Conservation (phyloP, 257 asterid genomes). For the Linaria vulgaris region DNA sequence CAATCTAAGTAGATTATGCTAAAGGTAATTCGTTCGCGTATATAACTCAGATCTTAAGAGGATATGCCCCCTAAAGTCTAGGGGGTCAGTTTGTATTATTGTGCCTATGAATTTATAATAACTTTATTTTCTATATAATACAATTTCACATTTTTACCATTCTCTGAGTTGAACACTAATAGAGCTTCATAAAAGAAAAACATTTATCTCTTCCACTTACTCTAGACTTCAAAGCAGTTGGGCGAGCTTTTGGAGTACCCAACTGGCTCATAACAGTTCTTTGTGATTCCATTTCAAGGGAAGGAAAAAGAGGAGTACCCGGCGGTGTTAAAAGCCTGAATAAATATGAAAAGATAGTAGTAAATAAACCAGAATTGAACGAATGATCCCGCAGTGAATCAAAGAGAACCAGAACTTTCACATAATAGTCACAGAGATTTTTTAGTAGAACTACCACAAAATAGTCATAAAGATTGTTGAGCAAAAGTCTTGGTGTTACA, state of each 20-base stretch:
- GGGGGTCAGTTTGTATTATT: neutral
- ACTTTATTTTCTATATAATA: neutral
- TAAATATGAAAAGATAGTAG: slow-evolving; percentile 7
- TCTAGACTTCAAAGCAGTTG: slow-evolving; percentile 79
- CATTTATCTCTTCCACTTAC: slow-evolving; percentile 48
- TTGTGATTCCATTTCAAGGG: slow-evolving; percentile 90
- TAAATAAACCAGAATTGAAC: slow-evolving; percentile 4
- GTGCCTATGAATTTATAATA: neutral
- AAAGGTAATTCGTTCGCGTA: no score
- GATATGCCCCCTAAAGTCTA: neutral
- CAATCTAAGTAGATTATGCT: no score
- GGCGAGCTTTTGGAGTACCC: slow-evolving; percentile 82
- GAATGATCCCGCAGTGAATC: slow-evolving; percentile 15
- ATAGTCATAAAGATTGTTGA: slow-evolving; percentile 15
- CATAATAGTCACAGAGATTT: slow-evolving; percentile 10
- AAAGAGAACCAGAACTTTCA: slow-evolving; percentile 16
- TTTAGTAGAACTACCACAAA: neutral
- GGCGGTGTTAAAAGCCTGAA: slow-evolving; percentile 99
- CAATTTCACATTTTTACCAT: neutral
- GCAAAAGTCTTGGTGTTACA: slow-evolving; percentile 6
- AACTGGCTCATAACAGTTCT: slow-evolving; percentile 73
- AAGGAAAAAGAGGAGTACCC: slow-evolving; percentile 97
- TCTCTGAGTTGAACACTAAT: slow-evolving; percentile 9
- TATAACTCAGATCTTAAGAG: neutral
- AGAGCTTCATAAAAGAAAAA: slow-evolving; percentile 5